Conservation (phyloP, 129 eudicot genomes). For the Dittrichia graveolens region DNA sequence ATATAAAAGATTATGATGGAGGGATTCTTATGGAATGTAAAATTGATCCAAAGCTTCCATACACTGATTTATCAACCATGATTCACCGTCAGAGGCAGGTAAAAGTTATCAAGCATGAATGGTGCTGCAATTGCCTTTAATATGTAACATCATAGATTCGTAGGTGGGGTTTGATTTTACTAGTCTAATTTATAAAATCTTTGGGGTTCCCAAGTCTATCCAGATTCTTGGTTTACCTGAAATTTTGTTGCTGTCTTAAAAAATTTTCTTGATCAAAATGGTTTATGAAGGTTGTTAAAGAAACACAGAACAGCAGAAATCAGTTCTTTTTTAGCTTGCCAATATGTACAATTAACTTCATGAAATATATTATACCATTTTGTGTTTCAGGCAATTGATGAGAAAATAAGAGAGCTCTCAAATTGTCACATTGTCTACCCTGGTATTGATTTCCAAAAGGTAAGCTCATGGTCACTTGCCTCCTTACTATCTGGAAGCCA, state of each 20-base stretch:
- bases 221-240: neutral
- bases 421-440: conserved; percentile 85
- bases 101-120: conserved; percentile 19
- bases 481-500: conserved; percentile 10
- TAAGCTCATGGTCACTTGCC: conserved; percentile 30
- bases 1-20: conserved; percentile 96
- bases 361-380: conserved; percentile 6
- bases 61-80: conserved; percentile 96
- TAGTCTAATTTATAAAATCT: neutral
- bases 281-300: conserved; percentile 7
- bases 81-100: conserved; percentile 95
- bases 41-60: conserved; percentile 98
- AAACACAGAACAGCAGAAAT: conserved; percentile 2
- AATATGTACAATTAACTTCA: conserved; percentile 11
- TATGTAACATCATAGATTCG: neutral
- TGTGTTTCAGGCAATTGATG: conserved; percentile 86
- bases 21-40: conserved; percentile 98
- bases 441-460: conserved; percentile 90
- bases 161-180: neutral
- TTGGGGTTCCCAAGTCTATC: conserved; percentile 1
- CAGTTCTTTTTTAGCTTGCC: neutral
- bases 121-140: neutral
- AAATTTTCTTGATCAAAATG: conserved; percentile 3
- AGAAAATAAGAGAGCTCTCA: conserved; percentile 88
- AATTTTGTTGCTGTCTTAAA: neutral